Conservation (phyloP, 257 asterid species). For the Solanum clarkiae region DNA sequence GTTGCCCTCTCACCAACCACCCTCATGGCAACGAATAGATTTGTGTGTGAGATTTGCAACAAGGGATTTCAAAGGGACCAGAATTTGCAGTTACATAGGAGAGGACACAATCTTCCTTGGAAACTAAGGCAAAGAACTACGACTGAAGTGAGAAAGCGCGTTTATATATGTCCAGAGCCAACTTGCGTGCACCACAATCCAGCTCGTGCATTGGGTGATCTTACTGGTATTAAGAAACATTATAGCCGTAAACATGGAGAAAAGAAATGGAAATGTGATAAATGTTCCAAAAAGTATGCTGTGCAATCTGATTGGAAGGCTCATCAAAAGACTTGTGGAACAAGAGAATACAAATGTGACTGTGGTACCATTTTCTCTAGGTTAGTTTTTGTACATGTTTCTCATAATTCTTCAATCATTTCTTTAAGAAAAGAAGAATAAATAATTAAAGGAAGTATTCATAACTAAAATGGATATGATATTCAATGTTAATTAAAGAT, state of each 20-base stretch:
- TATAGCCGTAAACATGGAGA: conserved; percentile 81
- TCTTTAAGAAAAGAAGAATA: not conserved
- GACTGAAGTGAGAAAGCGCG: conserved; percentile 47
- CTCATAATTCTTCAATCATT: not conserved
- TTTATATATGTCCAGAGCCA: conserved; percentile 76
- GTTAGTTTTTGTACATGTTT: conserved; percentile 6
- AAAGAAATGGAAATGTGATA: conserved; percentile 90
- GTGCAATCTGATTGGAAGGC: conserved; percentile 94
- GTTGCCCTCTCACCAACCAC: conserved; percentile 77
- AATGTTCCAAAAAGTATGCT: conserved; percentile 69
- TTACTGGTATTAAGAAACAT: conserved; percentile 89
- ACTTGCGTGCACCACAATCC: conserved; percentile 69
- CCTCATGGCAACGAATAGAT: conserved; percentile 81
- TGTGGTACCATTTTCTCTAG: conserved; percentile 95
- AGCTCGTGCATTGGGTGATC: conserved; percentile 67
- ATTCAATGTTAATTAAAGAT: not conserved
- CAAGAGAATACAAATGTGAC: conserved; percentile 73
- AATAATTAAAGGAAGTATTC: not conserved
- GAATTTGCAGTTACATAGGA: conserved; percentile 67
- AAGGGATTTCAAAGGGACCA: conserved; percentile 93
- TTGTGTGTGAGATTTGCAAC: conserved; percentile 79
- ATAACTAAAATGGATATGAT: not conserved
- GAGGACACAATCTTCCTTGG: conserved; percentile 94
- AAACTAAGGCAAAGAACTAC: conserved; percentile 60
- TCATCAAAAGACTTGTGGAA: conserved; percentile 87